Evolutionary conservation across 1,284 basidiomycete genomes (phyloP).

Genomic region (Earliella scabrosa): DNA sequence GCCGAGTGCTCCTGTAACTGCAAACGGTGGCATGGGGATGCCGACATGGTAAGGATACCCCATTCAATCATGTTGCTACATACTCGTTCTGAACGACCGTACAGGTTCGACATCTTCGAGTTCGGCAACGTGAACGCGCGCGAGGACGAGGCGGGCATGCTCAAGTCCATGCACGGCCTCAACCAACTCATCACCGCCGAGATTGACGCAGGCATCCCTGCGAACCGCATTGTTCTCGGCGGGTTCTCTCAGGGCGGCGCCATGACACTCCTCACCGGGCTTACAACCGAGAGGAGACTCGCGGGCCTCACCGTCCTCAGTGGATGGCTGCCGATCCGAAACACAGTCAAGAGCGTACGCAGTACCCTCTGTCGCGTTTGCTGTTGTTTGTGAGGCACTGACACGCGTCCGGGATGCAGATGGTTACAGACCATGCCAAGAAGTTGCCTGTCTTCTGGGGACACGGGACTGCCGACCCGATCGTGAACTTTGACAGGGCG

Average conservation of each 20-base stretch:
- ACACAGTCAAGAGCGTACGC: slow-evolving; percentile 68
- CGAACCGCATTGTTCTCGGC: slow-evolving; percentile 75
- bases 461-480: slow-evolving; percentile 79
- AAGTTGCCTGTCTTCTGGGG: slow-evolving; percentile 87
- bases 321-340: slow-evolving; percentile 74
- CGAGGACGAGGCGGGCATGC: slow-evolving; percentile 81
- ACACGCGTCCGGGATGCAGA: slow-evolving; percentile 36
- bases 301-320: slow-evolving; percentile 78
- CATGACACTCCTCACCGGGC: slow-evolving; percentile 76
- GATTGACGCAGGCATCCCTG: slow-evolving; percentile 69
- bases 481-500: slow-evolving; percentile 62
- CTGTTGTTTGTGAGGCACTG: not conserved
- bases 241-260: slow-evolving; percentile 90
- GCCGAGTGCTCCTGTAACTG: slow-evolving; percentile 60
- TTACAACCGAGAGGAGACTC: slow-evolving; percentile 71
- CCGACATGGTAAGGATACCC: slow-evolving; percentile 62
- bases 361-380: not conserved
- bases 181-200: slow-evolving; percentile 77
- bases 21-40: slow-evolving; percentile 74
- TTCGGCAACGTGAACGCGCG: slow-evolving; percentile 58
- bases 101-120: slow-evolving; percentile 79
- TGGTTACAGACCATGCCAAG: slow-evolving; percentile 57
- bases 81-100: slow-evolving; percentile 9
- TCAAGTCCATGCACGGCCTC: slow-evolving; percentile 63
- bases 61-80: not conserved